Evolutionary conservation across 2,329 filamentous ascomycete species (phyloP).

Genomic region (Pyricularia grisea): DNA sequence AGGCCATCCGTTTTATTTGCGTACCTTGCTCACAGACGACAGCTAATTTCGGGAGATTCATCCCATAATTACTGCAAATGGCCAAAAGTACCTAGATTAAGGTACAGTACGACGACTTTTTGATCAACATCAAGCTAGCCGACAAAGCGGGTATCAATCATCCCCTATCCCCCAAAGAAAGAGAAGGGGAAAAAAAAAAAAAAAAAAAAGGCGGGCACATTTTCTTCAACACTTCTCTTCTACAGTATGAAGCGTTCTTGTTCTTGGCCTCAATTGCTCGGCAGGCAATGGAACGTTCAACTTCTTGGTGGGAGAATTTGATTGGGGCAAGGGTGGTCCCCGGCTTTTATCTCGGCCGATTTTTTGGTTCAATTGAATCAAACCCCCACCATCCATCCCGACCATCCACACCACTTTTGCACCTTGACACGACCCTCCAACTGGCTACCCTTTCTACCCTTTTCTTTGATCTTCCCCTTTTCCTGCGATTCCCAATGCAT

Average conservation of each 20-base stretch:
- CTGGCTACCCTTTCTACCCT: neutral
- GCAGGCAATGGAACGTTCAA: neutral
- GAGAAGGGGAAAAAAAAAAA: too few relatives aligned
- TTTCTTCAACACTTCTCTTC: neutral
- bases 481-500: neutral
- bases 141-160: too few relatives aligned
- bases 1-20: neutral
- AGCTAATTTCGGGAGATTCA: neutral
- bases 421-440: neutral
- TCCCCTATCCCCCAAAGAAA: neutral
- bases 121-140: too few relatives aligned
- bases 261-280: neutral
- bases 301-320: neutral
- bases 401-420: neutral
- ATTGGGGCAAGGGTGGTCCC: neutral
- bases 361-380: neutral
- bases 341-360: neutral
- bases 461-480: neutral
- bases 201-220: neutral
- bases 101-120: too few relatives aligned
- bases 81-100: too few relatives aligned
- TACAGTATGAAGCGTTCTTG: neutral
- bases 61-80: neutral
- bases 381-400: neutral
- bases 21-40: neutral